Evolutionary conservation across 768 basidiomycete species (phyloP).

Genomic region (Tulasnella sp.): DNA sequence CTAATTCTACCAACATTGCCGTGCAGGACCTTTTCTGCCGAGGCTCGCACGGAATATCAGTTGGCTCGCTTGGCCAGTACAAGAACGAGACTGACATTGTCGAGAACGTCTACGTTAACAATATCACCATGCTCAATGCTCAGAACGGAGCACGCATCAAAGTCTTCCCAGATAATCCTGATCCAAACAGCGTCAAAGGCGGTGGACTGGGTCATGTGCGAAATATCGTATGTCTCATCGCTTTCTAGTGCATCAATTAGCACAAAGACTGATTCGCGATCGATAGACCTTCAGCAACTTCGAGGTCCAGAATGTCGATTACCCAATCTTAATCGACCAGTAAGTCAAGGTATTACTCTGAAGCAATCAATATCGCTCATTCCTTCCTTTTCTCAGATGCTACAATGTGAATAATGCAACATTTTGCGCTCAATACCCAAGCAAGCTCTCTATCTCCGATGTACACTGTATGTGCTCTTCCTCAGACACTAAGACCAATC

Average conservation of each 20-base stretch:
- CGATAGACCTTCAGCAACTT: constrained; percentile 37
- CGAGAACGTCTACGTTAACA: constrained; percentile 46
- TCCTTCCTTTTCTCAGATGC: background rate
- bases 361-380: background rate
- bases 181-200: constrained; percentile 42
- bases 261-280: background rate
- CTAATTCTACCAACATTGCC: constrained; percentile 44
- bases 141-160: constrained; percentile 61
- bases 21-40: constrained; percentile 48
- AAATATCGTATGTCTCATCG: constrained; percentile 20
- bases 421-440: constrained; percentile 43
- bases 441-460: constrained; percentile 45
- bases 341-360: background rate
- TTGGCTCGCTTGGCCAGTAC: constrained; percentile 48
- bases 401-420: constrained; percentile 38
- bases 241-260: constrained; percentile 14
- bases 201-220: constrained; percentile 35
- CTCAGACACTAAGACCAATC: background rate
- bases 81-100: constrained; percentile 27
- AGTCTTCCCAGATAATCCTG: constrained; percentile 48
- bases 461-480: constrained; percentile 30
- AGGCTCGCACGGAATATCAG: constrained; percentile 47
- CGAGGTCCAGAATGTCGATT: constrained; percentile 41
- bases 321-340: constrained; percentile 46
- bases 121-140: constrained; percentile 49